A percentile compares a stretch with the other conserved stretches of the same genome.
Conservation (phyloP, 2,329 filamentous ascomycete genomes). For the Eurotiales sp. region DNA sequence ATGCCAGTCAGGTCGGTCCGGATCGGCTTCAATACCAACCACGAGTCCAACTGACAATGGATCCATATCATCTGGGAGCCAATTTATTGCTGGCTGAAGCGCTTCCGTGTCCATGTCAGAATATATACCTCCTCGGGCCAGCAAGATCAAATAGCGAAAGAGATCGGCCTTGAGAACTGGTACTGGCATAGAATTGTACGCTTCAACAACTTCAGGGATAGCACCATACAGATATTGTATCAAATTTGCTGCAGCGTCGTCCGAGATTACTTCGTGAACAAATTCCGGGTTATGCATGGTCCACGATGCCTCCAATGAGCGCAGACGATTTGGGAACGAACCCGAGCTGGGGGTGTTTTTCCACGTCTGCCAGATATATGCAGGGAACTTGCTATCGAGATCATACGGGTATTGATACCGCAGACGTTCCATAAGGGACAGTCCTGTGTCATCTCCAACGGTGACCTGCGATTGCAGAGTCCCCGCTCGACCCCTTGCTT, state of each 20-base stretch:
- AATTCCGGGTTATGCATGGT: conserved; percentile 82
- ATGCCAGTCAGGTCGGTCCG: conserved; percentile 86
- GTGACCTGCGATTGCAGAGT: conserved; percentile 53
- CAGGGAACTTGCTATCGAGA: conserved; percentile 81
- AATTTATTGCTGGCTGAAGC: conserved; percentile 76
- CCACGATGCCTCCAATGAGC: conserved; percentile 86
- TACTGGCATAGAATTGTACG: conserved; percentile 68
- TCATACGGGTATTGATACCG: conserved; percentile 94
- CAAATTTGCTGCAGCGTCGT: conserved; percentile 75
- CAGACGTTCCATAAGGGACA: conserved; percentile 74
- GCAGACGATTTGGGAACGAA: conserved; percentile 70
- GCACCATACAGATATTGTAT: conserved; percentile 83
- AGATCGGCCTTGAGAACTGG: conserved; percentile 76
- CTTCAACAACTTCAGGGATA: conserved; percentile 72
- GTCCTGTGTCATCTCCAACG: conserved; percentile 65
- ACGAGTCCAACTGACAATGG: conserved; percentile 77
- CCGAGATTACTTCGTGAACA: conserved; percentile 95
- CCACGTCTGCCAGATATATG: conserved; percentile 99
- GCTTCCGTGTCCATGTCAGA: conserved; percentile 89
- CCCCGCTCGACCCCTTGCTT: conserved; percentile 35
- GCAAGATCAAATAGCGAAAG: conserved; percentile 70
- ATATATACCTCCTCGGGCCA: conserved; percentile 79
- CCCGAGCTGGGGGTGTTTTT: conserved; percentile 75
- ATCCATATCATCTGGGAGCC: conserved; percentile 77
- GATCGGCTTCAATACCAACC: conserved; percentile 93